Evolutionary conservation across 352 stramenopile genomes (phyloP).

Genomic region (Thalassiosira mediterranea): DNA sequence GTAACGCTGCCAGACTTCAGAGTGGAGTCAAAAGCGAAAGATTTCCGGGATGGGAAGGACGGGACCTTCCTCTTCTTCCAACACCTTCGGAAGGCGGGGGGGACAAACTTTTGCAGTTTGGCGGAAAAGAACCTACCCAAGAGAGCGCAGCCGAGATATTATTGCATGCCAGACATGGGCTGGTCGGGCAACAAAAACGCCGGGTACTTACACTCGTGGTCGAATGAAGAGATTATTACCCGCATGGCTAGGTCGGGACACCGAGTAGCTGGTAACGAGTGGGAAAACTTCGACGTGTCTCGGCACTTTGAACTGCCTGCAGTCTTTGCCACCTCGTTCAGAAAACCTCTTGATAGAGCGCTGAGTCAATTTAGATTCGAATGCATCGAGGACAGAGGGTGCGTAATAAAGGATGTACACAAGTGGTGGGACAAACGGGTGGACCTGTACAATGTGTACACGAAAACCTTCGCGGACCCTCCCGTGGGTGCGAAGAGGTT

Average conservation of each 20-base stretch:
- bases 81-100: slow-evolving; percentile 76
- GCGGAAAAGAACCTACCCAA: slow-evolving; percentile 70
- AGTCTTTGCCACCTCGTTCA: slow-evolving; percentile 77
- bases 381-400: slow-evolving; percentile 79
- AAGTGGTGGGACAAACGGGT: slow-evolving; percentile 63
- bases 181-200: slow-evolving; percentile 63
- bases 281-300: slow-evolving; percentile 70
- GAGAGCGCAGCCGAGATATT: slow-evolving; percentile 65
- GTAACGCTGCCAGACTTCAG: slow-evolving; percentile 74
- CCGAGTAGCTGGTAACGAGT: slow-evolving; percentile 77
- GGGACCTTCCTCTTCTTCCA: slow-evolving; percentile 78
- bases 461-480: slow-evolving; percentile 66
- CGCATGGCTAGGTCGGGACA: slow-evolving; percentile 48
- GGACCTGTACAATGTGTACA: slow-evolving; percentile 80
- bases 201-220: slow-evolving; percentile 64
- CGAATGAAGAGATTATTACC: slow-evolving; percentile 66
- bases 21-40: slow-evolving; percentile 47
- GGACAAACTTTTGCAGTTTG: slow-evolving; percentile 80
- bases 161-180: slow-evolving; percentile 79
- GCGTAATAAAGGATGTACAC: slow-evolving; percentile 66
- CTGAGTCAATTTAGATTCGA: slow-evolving; percentile 82
- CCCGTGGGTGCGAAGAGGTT: slow-evolving; percentile 29
- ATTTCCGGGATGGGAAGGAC: slow-evolving; percentile 55
- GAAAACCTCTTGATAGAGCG: slow-evolving; percentile 70
- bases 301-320: slow-evolving; percentile 73